phyloP scores from a whole-genome alignment of 208 protist genomes.

The Trypanosoma platydactyli region DNA sequence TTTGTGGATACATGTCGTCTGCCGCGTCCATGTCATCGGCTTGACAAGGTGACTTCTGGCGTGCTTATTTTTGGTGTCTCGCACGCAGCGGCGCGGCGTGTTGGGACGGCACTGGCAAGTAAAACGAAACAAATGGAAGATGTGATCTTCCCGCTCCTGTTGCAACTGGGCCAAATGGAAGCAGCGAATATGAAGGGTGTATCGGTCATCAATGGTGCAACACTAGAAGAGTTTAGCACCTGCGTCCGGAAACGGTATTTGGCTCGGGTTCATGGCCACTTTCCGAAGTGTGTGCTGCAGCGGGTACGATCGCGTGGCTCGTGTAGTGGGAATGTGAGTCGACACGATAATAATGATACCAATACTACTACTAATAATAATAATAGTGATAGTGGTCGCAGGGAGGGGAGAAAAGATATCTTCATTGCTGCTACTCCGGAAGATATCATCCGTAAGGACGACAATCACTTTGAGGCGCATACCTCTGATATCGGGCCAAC shows the following conservation, averaged over 20 bases:
- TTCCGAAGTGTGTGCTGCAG: slow-evolving; percentile 12
- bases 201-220: neutral
- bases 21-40: slow-evolving; percentile 75
- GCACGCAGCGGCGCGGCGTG: slow-evolving; percentile 43
- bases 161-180: neutral
- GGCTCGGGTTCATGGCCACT: slow-evolving; percentile 40
- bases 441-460: neutral
- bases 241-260: slow-evolving; percentile 49
- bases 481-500: neutral
- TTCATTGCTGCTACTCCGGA: neutral
- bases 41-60: slow-evolving; percentile 90
- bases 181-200: neutral
- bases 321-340: neutral
- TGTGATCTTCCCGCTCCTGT: slow-evolving; percentile 26
- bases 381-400: neutral
- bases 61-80: slow-evolving; percentile 70
- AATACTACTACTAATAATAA: neutral
- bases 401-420: neutral
- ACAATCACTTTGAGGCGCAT: neutral
- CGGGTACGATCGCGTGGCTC: neutral
- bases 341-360: slow-evolving; percentile 1
- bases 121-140: slow-evolving; percentile 68
- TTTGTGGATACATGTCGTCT: slow-evolving; percentile 44
- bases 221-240: slow-evolving; percentile 18
- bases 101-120: slow-evolving; percentile 53